A percentile compares a stretch with the other conserved stretches of the same genome.
Conservation (phyloP, 495 filamentous ascomycete genomes). For the Penicillium turbatum region DNA sequence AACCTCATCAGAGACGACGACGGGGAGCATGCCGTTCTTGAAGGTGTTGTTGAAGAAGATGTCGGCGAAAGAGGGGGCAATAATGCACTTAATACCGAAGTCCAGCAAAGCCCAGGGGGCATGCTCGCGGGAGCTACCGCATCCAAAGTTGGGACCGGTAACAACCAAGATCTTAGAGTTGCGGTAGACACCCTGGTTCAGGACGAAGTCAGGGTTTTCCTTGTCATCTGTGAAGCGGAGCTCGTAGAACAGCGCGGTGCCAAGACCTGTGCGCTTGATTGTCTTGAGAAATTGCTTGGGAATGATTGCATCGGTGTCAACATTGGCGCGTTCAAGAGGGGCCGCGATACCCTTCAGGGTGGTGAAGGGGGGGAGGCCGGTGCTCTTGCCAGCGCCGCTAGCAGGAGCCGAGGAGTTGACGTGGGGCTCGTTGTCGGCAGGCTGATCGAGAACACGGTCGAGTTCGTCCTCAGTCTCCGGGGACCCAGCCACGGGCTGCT, state of each 20-base stretch:
- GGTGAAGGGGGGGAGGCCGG: slow-evolving; percentile 77
- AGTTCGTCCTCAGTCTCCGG: slow-evolving; percentile 68
- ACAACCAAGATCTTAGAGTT: slow-evolving; percentile 86
- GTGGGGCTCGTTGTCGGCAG: slow-evolving; percentile 64
- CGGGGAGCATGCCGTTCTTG: slow-evolving; percentile 98
- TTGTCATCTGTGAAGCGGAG: slow-evolving; percentile 72
- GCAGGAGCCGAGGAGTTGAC: slow-evolving; percentile 43
- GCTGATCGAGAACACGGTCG: slow-evolving; percentile 73
- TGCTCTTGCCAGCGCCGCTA: slow-evolving; percentile 39
- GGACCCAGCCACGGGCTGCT: slow-evolving; percentile 67
- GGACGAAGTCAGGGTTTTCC: slow-evolving; percentile 76
- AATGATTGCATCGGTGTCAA: slow-evolving; percentile 98
- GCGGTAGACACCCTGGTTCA: slow-evolving; percentile 88
- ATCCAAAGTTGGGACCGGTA: slow-evolving; percentile 93
- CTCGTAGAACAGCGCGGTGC: slow-evolving; percentile 79
- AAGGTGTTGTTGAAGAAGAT: slow-evolving; percentile 99
- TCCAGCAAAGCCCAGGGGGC: slow-evolving; percentile 96
- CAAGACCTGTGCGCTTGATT: slow-evolving; percentile 95
- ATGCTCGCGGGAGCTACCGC: slow-evolving; percentile 90
- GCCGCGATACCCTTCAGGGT: slow-evolving; percentile 82
- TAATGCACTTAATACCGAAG: slow-evolving; percentile 91
- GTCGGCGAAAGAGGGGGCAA: slow-evolving; percentile 89
- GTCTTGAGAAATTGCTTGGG: slow-evolving; percentile 99
- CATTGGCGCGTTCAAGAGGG: slow-evolving; percentile 79
- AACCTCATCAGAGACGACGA: slow-evolving; percentile 63